Conservation (phyloP, 1,284 basidiomycete genomes). For the Cryptococcus amylolentus region DNA sequence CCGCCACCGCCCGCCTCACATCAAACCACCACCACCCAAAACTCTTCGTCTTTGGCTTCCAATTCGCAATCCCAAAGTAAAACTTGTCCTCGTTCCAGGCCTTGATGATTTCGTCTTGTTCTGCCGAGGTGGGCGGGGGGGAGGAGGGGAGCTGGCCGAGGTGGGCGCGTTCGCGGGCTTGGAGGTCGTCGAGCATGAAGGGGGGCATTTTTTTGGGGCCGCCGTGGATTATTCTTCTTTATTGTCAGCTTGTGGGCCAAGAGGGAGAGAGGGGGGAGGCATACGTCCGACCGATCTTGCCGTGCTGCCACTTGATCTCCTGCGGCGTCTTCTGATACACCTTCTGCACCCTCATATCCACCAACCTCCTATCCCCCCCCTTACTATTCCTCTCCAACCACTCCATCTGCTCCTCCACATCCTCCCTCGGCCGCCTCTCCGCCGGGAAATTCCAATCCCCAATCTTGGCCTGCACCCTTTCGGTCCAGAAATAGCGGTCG, state of each 20-base stretch:
- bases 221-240: conserved; percentile 8
- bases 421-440: conserved; percentile 8
- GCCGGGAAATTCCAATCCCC: conserved; percentile 21
- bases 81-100: conserved; percentile 11
- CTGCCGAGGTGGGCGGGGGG: conserved; percentile 6
- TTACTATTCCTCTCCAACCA: neutral
- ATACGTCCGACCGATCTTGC: conserved; percentile 7
- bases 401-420: conserved; percentile 7
- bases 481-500: conserved; percentile 14
- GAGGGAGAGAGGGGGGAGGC: neutral
- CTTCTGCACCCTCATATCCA: conserved; percentile 14
- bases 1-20: conserved; percentile 13
- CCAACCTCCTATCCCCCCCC: conserved; percentile 1
- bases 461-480: conserved; percentile 14
- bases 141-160: conserved; percentile 3
- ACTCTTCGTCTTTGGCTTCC: conserved; percentile 13
- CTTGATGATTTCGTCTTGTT: conserved; percentile 12
- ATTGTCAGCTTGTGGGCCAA: neutral
- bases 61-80: conserved; percentile 23
- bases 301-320: conserved; percentile 3
- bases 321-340: conserved; percentile 7
- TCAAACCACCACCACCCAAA: conserved; percentile 26
- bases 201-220: conserved; percentile 11
- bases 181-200: conserved; percentile 5
- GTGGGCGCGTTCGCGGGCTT: conserved; percentile 8